Evolutionary conservation across 1,284 basidiomycete species (phyloP).

Genomic region (Microbotryum lychnidis-dioicae): DNA sequence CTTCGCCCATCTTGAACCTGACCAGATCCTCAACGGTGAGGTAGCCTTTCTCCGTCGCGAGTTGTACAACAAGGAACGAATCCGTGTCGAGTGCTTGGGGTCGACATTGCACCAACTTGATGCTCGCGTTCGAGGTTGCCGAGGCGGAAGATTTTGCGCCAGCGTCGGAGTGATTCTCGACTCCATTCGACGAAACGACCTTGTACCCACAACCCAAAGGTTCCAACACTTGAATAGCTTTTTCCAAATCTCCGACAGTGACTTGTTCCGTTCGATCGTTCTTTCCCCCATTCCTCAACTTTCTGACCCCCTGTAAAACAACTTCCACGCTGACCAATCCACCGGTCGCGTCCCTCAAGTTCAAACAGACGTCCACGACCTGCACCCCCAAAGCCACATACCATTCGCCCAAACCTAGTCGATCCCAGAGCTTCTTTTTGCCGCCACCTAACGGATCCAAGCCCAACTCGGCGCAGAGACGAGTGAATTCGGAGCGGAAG

Average conservation of each 20-base stretch:
- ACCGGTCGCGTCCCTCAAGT: constrained; percentile 77
- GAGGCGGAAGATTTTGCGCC: no score
- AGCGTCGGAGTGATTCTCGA: no score
- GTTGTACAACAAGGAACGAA: constrained; percentile 39
- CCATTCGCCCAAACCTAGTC: constrained; percentile 85
- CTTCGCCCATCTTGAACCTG: constrained; percentile 52
- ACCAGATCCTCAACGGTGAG: constrained; percentile 42
- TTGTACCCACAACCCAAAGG: constrained; percentile 86
- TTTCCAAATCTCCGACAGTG: constrained; percentile 74
- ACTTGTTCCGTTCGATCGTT: constrained; percentile 32
- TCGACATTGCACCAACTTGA: constrained; percentile 39
- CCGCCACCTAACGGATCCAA: constrained; percentile 73
- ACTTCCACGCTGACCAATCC: constrained; percentile 85
- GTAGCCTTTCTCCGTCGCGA: constrained; percentile 53
- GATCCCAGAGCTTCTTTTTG: constrained; percentile 68
- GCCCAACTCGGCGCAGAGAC: constrained; percentile 90
- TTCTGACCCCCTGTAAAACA: constrained; percentile 66
- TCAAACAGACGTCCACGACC: constrained; percentile 91
- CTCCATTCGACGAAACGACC: no score
- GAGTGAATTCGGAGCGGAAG: constrained; percentile 86
- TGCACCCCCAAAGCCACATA: constrained; percentile 93
- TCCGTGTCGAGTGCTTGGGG: constrained; percentile 42
- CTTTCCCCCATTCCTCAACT: constrained; percentile 52
- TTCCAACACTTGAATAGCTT: constrained; percentile 76
- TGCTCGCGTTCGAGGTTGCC: constrained; percentile 47